Evolutionary conservation across 1,284 basidiomycete species (phyloP).

Genomic region (Neolentinus lepideus): DNA sequence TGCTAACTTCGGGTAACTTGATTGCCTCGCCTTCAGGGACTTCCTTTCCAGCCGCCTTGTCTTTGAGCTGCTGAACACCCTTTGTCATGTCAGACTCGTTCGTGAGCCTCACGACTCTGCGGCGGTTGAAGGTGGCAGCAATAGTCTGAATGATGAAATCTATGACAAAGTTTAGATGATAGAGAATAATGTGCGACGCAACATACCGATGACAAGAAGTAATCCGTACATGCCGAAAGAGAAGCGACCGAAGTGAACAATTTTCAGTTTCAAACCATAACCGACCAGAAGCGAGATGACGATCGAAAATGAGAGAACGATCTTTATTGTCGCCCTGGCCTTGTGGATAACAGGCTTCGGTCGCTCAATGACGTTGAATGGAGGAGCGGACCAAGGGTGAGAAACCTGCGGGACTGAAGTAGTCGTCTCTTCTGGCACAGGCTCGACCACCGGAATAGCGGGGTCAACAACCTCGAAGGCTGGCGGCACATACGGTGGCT

Average conservation of each 20-base stretch:
- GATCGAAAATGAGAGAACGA: slow-evolving; percentile 6
- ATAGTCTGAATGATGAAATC: slow-evolving; percentile 12
- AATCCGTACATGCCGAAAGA: slow-evolving; percentile 11
- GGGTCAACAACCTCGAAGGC: neutral
- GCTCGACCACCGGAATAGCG: neutral
- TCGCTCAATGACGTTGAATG: slow-evolving; percentile 11
- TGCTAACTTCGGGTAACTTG: slow-evolving; percentile 11
- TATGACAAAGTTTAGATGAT: neutral
- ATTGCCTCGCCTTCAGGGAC: slow-evolving; percentile 3
- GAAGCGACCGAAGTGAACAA: slow-evolving; percentile 8
- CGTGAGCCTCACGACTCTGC: slow-evolving; percentile 7
- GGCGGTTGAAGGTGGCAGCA: slow-evolving; percentile 12
- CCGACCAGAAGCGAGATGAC: slow-evolving; percentile 9
- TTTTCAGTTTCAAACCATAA: slow-evolving; percentile 8
- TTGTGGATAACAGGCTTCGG: slow-evolving; percentile 4
- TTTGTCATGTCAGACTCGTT: slow-evolving; percentile 8
- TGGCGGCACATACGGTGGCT: neutral
- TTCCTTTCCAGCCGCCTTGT: slow-evolving; percentile 5
- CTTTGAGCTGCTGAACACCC: slow-evolving; percentile 7
- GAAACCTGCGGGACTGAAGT: neutral
- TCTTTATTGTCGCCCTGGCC: slow-evolving; percentile 8
- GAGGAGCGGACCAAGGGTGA: slow-evolving; percentile 11
- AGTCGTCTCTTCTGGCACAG: neutral
- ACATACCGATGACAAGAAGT: slow-evolving; percentile 9
- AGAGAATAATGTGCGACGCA: neutral